Base-by-base conservation (phyloP, 2,329 filamentous ascomycete genomes). In the Scortechinia acanthostroma region DNA sequence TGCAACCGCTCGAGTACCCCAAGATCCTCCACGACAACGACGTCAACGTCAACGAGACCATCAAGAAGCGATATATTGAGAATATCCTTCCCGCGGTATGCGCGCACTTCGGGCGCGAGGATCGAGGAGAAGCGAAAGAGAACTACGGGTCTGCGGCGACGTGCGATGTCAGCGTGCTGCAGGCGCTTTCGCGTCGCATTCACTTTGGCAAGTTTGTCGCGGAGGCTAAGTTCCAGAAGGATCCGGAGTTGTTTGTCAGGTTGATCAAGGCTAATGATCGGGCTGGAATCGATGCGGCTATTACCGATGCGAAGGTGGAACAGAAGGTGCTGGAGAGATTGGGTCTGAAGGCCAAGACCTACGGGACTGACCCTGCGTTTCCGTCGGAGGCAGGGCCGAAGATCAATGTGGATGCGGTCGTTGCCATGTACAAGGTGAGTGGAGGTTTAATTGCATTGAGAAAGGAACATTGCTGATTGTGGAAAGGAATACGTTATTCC, bases 141-240 rank as follows among this genome's bases (percentile, higher is more conserved):
- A 84, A 86, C 56, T 86, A 84, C 55, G 81, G 81, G 6, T 80
- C 75, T 2, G 65, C 80, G 1, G 81, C 78, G 2, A 81, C 77
- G 0, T 77, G 74, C 52, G 81, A 86, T 56, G 78, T 86, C 14
- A 63, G 66, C 22, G 76, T 72, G 49, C 60, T 86, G 48, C 81
- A 86, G 59, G 74, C 81, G 3, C 59, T 86, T 40, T 80, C 76
- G 17, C 66, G 80, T 19, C 68, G 81, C n/a, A 78, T 86, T 48
- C 82, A 86, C 54, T 86, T 84, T 59, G 81, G 81, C 25, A 86
- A 86, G 58, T 85, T 85, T 51, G 81, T 86, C 3, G 81, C 81
- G 0, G 81, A 86, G 61, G 70, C 75, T 2, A 86, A 86, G 59
- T 86, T 86, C 58, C 68, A 69, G 48, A 70, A 76, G 46, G 75